Conservation (phyloP, 345 rosid genomes). For the Melastoma malabathricum region DNA sequence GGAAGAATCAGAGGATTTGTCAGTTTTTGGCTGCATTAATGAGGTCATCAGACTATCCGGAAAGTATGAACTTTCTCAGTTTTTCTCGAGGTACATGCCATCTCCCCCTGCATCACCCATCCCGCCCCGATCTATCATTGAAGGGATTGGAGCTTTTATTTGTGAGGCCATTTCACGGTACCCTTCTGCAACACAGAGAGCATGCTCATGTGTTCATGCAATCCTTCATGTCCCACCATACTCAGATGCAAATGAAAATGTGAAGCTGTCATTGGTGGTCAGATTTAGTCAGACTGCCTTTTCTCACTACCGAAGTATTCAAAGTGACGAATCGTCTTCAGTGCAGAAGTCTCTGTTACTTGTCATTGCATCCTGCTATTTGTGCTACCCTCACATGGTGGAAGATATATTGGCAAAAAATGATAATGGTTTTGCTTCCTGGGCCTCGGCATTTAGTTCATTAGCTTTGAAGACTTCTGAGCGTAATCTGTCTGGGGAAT, state of each 20-base stretch:
- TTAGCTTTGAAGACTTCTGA: constrained; percentile 28
- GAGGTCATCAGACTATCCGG: constrained; percentile 44
- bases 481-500: constrained; percentile 23
- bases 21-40: constrained; percentile 69
- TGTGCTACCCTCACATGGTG: constrained; percentile 40
- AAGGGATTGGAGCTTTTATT: constrained; percentile 56
- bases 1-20: constrained; percentile 83
- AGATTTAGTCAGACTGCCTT: constrained; percentile 53
- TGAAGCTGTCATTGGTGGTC: constrained; percentile 34
- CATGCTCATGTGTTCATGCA: constrained; percentile 59
- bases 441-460: constrained; percentile 56
- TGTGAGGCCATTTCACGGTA: constrained; percentile 60
- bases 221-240: constrained; percentile 55
- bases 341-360: constrained; percentile 68
- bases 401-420: constrained; percentile 42
- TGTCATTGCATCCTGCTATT: constrained; percentile 67
- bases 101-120: constrained; percentile 69
- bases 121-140: constrained; percentile 47
- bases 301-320: constrained; percentile 42
- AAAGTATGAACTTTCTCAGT: constrained; percentile 41
- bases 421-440: constrained; percentile 38
- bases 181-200: constrained; percentile 70
- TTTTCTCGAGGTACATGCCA: constrained; percentile 32
- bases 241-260: constrained; percentile 40
- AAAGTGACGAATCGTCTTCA: constrained; percentile 50